Evolutionary conservation across 202 grass and related monocot genomes (phyloP).

Genomic region (Bolboschoenoplectus hybrid): DNA sequence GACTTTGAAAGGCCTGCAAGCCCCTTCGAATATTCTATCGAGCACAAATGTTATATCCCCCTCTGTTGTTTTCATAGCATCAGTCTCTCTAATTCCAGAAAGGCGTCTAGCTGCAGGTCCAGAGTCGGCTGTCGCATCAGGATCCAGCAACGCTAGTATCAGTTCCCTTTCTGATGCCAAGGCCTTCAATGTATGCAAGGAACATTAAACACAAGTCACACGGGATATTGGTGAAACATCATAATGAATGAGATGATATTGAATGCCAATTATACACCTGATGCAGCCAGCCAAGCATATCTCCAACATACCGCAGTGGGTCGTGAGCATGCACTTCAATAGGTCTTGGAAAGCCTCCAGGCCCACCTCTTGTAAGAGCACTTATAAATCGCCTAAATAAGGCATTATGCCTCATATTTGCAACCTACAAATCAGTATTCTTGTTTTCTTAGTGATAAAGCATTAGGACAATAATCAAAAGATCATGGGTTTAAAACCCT

Average conservation of each 20-base stretch:
- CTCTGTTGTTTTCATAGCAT: constrained; percentile 64
- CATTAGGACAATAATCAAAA: background rate
- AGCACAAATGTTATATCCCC: constrained; percentile 79
- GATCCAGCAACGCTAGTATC: constrained; percentile 75
- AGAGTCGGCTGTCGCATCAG: constrained; percentile 66
- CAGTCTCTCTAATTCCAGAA: constrained; percentile 58
- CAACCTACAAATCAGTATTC: constrained; percentile 53
- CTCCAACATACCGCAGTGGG: constrained; percentile 93
- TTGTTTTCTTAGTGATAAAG: background rate
- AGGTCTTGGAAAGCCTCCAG: constrained; percentile 84
- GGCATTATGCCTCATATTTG: constrained; percentile 99
- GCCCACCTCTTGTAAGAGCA: constrained; percentile 94
- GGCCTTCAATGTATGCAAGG: constrained; percentile 51
- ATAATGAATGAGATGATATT: constrained; percentile 21
- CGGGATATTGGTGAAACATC: constrained; percentile 20
- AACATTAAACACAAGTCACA: constrained; percentile 25
- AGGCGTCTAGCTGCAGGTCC: constrained; percentile 56
- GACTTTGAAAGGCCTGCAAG: constrained; percentile 97
- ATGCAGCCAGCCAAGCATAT: constrained; percentile 99
- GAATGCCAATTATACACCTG: constrained; percentile 60
- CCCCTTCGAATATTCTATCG: constrained; percentile 99
- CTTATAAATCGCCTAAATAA: constrained; percentile 99
- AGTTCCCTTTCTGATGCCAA: constrained; percentile 98
- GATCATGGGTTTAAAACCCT: constrained; percentile 14
- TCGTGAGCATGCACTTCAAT: constrained; percentile 99